Evolutionary conservation across 176 grass and related monocot genomes (phyloP), one percentile per base, ranked within the genome.

Genomic region (Melocanna baccifera): DNA sequence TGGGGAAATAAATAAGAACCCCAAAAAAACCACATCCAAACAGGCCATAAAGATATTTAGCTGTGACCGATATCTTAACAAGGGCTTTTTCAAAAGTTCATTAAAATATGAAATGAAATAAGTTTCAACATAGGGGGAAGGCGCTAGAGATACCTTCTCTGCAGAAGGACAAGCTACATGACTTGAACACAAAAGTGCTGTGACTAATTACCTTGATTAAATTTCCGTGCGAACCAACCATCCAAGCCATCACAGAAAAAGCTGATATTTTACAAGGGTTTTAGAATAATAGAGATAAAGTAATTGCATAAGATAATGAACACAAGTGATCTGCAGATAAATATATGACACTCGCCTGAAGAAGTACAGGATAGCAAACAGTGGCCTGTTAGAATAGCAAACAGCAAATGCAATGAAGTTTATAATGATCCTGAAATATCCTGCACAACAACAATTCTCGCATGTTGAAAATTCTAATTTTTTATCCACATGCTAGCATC

Each of bases 361-460:
- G 69, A 98, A 93, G 83, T 98, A 98, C 39, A 98, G 81, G 59
- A 98, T 81, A 37, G 96, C 89, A 90, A 95, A 98, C 47, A 98
- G 81, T 40, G 45, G 61, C 81, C 87, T 95, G 58, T 98, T 76
- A 12, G 87, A 87, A 77, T 87, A 87, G 77, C 91, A 98, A 61
- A 90, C 66, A 58, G 83, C 85, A 92, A 98, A 95, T 81, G 93
- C 96, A 74, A 93, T 76, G 75, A 84, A 90, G 77, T 98, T 98
- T 80, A 98, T 85, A 67, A 98, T 92, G 80, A 98, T 83, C 75
- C 96, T 95, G 70, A 98, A 82, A 83, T 98, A 98, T 39, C 91
- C 96, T 95, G 83, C 25, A 79, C 9, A 50, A 50, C 30, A 73
- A 46, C 50, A 69, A 68, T 72, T 52, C 15, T 45, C 12, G 7